These are phyloP conservation scores for Mrakia frigida DNA, from an alignment of 768 basidiomycete genomes.

Conservation along the genomic window DNA sequence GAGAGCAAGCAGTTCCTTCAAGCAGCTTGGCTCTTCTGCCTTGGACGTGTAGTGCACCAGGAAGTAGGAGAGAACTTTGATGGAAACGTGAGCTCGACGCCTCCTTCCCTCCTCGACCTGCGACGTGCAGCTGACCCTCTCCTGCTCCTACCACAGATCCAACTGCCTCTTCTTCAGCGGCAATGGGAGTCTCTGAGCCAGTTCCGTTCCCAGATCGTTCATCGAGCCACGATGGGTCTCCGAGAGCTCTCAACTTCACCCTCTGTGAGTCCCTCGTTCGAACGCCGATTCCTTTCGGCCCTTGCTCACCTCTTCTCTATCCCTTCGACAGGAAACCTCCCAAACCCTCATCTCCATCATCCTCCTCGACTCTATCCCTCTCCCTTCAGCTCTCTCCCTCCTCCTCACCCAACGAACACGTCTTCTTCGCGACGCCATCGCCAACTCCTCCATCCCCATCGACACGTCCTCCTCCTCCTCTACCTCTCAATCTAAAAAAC, in stretches of 20 bases:
- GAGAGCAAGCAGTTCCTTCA: slow-evolving; percentile 27
- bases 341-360: slow-evolving; percentile 76
- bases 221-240: slow-evolving; percentile 77
- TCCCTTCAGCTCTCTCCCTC: slow-evolving; percentile 64
- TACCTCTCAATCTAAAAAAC: not conserved
- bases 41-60: slow-evolving; percentile 28
- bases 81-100: not conserved
- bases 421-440: slow-evolving; percentile 38
- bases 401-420: slow-evolving; percentile 58
- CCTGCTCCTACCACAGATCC: slow-evolving; percentile 52
- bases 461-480: not conserved
- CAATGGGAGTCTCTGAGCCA: slow-evolving; percentile 89
- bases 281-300: not conserved
- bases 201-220: slow-evolving; percentile 80
- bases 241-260: slow-evolving; percentile 49
- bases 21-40: slow-evolving; percentile 27
- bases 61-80: slow-evolving; percentile 19
- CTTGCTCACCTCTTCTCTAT: not conserved
- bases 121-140: not conserved
- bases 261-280: slow-evolving; percentile 6
- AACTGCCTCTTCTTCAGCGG: slow-evolving; percentile 80
- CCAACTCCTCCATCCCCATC: slow-evolving; percentile 15
- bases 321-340: slow-evolving; percentile 57
- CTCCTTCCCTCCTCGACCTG: not conserved
- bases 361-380: slow-evolving; percentile 78